These are phyloP conservation scores for Paraconiothyrium brasiliense DNA, from an alignment of 2,329 filamentous ascomycete species.

Conservation along the genomic window DNA sequence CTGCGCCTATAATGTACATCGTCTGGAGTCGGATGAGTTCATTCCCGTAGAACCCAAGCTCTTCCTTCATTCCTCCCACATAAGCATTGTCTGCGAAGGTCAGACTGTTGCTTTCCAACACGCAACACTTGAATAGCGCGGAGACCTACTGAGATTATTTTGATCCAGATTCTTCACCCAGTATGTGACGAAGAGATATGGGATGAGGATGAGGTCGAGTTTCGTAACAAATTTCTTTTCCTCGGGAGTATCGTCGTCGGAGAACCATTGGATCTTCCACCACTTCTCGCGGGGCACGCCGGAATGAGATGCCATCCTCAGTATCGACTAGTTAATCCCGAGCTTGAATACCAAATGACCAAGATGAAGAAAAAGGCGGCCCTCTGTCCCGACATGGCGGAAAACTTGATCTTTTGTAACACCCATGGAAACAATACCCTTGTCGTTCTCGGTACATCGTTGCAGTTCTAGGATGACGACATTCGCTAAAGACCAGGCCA, in stretches of 20 bases:
- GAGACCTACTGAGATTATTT: slow-evolving; percentile 60
- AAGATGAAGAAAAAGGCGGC: neutral
- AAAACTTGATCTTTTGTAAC: no score
- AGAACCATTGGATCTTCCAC: slow-evolving; percentile 41
- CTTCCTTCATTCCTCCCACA: slow-evolving; percentile 64
- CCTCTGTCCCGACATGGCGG: neutral
- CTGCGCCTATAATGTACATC: slow-evolving; percentile 62
- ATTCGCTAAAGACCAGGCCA: neutral
- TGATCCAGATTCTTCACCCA: slow-evolving; percentile 67
- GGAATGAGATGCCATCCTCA: slow-evolving; percentile 3
- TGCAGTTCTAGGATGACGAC: slow-evolving; percentile 9
- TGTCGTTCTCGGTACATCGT: neutral
- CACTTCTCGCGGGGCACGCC: slow-evolving; percentile 27
- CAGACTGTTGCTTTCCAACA: neutral
- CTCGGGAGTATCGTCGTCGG: slow-evolving; percentile 57
- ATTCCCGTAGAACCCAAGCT: slow-evolving; percentile 62
- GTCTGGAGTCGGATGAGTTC: slow-evolving; percentile 66
- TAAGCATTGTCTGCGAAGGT: slow-evolving; percentile 62
- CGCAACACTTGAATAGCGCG: neutral
- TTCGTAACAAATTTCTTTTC: slow-evolving; percentile 64
- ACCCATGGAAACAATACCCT: no score
- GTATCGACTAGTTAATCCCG: neutral
- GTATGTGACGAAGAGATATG: slow-evolving; percentile 65
- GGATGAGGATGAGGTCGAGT: slow-evolving; percentile 65
- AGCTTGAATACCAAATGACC: neutral